Base-by-base conservation (phyloP, 106 monocot genomes). In the Gastrodia elata region DNA sequence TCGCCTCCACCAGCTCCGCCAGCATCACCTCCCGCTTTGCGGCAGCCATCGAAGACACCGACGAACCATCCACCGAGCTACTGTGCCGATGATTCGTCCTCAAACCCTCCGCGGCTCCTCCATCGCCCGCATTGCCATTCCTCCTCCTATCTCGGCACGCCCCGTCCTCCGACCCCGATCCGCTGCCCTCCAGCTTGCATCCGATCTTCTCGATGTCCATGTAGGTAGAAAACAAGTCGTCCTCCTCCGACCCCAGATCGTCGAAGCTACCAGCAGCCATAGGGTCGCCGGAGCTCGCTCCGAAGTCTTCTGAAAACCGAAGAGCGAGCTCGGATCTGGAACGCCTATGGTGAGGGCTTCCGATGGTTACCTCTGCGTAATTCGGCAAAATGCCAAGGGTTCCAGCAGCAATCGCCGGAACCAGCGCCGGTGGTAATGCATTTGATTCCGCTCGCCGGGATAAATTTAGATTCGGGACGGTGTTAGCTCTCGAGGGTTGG, bases 171-270 rank as follows among this genome's bases (percentile, higher is more conserved):
- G 90, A 82, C 32, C 80, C 86, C 33, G 87, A 84, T 70, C 87
- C 85, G 80, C 75, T 84, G 18, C 73, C 86, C 52, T 84, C 84
- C 70, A 81, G 42, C 79, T 68, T 76, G 41, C 71, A 64, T 9
- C 76, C 82, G 39, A 95, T 82, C 84, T 92, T 89, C 80, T 95
- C 91, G 24, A 95, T 84, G 71, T 91, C 91, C 81, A 95, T 87
- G 82, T 78, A 95, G 3, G 95, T 87, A 74, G 75, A 84, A 79
- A 95, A 91, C 48, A 87, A 78, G 41, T 95, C 92, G 41, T 95
- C 92, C 56, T 95, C 95, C 40, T 95, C 94, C 30, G 84, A 84
- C 28, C 78, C 82, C 58, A 84, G 74, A 82, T 88, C 86, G 36
- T 88, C 92, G 74, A 84, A 72, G 13, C 65, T 75, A 26, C 74